These are phyloP conservation scores for Boletus rufocinnamomeus DNA, from an alignment of 768 basidiomycete genomes.

Conservation along the genomic window DNA sequence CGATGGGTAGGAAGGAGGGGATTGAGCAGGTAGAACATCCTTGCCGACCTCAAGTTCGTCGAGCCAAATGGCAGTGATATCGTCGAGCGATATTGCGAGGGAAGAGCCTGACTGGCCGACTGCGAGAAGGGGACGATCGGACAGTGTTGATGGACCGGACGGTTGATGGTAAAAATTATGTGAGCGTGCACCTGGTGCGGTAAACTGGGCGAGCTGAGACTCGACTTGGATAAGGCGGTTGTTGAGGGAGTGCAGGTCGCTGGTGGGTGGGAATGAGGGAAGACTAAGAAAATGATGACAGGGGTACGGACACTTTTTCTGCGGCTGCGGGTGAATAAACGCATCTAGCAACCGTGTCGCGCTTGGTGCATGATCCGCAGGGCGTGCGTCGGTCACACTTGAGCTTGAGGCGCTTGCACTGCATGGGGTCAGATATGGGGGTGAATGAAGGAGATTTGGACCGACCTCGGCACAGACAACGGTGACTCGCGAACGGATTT, in stretches of 20 bases:
- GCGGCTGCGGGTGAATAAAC: constrained; percentile 80
- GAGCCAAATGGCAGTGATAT: constrained; percentile 62
- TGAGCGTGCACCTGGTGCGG: constrained; percentile 33
- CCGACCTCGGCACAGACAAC: constrained; percentile 81
- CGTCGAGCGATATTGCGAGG: constrained; percentile 55
- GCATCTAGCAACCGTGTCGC: constrained; percentile 71
- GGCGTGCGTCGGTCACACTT: constrained; percentile 82
- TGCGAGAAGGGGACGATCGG: constrained; percentile 39
- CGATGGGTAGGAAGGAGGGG: constrained; percentile 18
- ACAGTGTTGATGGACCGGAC: constrained; percentile 10
- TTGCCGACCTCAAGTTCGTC: constrained; percentile 48
- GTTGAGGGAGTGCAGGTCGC: constrained; percentile 81
- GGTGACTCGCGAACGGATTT: constrained; percentile 75
- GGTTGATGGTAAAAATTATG: constrained; percentile 22
- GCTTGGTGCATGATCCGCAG: constrained; percentile 77
- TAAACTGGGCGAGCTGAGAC: constrained; percentile 52
- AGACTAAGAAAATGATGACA: neutral
- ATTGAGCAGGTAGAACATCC: constrained; percentile 25
- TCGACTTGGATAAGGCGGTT: constrained; percentile 78
- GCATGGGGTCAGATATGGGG: constrained; percentile 9
- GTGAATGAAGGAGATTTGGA: neutral
- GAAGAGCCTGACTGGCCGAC: constrained; percentile 44
- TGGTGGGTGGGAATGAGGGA: constrained; percentile 25
- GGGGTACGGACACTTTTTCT: constrained; percentile 71
- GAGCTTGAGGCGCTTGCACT: constrained; percentile 89